Base-by-base conservation (phyloP, 768 basidiomycete species). In the Tephrocybe rancida region DNA sequence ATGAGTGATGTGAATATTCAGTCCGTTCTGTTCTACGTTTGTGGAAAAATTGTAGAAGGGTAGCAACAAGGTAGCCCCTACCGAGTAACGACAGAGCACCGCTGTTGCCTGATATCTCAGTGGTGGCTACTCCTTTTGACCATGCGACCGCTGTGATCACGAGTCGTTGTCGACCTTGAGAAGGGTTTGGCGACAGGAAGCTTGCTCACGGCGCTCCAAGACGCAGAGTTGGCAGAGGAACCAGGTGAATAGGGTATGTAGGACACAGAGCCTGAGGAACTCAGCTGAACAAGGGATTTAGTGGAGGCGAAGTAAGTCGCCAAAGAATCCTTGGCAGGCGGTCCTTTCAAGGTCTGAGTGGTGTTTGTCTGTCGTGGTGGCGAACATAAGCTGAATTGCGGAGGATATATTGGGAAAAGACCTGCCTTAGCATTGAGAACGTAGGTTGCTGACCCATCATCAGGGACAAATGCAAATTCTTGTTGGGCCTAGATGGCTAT, bases 381-480 rank as follows among this genome's bases (percentile, higher is more conserved):
- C 14, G 29, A 27, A 14, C 43, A 16, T 37, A 37, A 37, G 35
- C 35, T 42, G 48, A 5, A 10, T 37, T 26, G 14, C 6, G 1
- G 10, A 2, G 5, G 8, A 16, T 2, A 34, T 47, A n/a, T 11
- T 26, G 29, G 14, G n/a, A 34, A 16, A 10, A 24, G 4, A 44
- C 61, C 21, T 68, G 84, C 83, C 68, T 83, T 77, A 42, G 87
- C 85, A 61, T 89, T 85, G 61, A 90, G 74, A 30, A 92, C 79
- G 61, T 88, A 92, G 21, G 86, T 83, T 29, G 76, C 76, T 16
- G 86, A 86, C 50, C 81, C 82, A 62, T 91, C 88, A 64, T 84
- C 77, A 21, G 91, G 90, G 51, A 92, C 76, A 70, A 84, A 93
- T 2, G 86, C 86, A 67, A 90, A 87, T 64, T 87, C 81, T 56